Conservation (phyloP, 805 yeast genomes). For the Wickerhamiella sorbophila region DNA sequence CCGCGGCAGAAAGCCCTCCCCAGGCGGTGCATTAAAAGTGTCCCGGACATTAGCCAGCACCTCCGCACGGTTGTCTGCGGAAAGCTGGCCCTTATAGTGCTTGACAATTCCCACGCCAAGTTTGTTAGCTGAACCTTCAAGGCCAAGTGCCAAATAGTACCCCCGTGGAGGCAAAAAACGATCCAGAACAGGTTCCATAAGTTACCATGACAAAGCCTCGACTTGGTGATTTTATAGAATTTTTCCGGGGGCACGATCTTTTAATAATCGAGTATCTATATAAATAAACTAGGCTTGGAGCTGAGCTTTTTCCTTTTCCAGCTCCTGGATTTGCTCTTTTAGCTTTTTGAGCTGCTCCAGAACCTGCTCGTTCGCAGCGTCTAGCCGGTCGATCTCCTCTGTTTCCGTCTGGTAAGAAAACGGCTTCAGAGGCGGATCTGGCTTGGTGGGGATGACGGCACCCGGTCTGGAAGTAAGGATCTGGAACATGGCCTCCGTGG, state of each 20-base stretch:
- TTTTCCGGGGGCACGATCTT: no score
- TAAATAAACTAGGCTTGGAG: constrained; percentile 21
- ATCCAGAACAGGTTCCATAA: constrained; percentile 30
- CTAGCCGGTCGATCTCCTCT: constrained; percentile 48
- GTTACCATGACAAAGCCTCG: not conserved
- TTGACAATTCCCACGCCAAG: constrained; percentile 85
- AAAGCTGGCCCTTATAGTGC: constrained; percentile 49
- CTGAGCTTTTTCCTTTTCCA: constrained; percentile 22
- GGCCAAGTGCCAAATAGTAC: constrained; percentile 55
- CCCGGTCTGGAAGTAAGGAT: constrained; percentile 40
- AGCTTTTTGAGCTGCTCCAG: constrained; percentile 32
- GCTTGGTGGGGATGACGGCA: constrained; percentile 26
- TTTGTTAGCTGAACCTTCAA: constrained; percentile 96
- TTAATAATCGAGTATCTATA: no score
- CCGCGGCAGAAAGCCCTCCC: constrained; percentile 92
- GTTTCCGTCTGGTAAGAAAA: constrained; percentile 39
- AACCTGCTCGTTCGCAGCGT: constrained; percentile 32
- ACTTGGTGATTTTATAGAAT: no score
- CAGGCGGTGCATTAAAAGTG: constrained; percentile 92
- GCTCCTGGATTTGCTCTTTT: constrained; percentile 25
- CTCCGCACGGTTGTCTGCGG: constrained; percentile 47
- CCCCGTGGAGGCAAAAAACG: constrained; percentile 30
- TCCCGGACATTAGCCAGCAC: constrained; percentile 86
- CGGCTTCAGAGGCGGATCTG: constrained; percentile 22
- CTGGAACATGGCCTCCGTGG: constrained; percentile 79